A percentile compares a stretch with the other conserved stretches of the same genome.
phyloP scores from a whole-genome alignment of 805 yeast species.

The Metschnikowia corniflorae region DNA sequence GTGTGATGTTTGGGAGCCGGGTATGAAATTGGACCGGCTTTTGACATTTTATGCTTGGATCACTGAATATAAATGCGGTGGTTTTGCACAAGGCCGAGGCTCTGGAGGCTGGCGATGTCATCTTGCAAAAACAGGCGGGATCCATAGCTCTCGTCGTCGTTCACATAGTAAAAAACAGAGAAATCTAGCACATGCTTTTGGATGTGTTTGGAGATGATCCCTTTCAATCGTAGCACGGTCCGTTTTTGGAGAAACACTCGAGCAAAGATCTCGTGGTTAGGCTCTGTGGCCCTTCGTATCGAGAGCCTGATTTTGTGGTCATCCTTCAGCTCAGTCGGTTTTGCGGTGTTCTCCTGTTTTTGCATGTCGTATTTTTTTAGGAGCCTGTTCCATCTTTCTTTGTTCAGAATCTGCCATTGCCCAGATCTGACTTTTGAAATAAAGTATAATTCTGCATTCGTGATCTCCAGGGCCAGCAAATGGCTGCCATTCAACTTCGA shows the following conservation, averaged over 20 bases:
- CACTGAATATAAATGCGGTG: conserved; percentile 23
- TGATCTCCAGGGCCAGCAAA: conserved; percentile 45
- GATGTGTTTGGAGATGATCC: conserved; percentile 22
- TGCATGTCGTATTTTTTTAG: conserved; percentile 26
- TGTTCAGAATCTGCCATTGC: conserved; percentile 18
- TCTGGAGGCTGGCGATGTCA: conserved; percentile 27
- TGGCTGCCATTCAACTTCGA: conserved; percentile 54
- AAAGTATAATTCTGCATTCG: conserved; percentile 67
- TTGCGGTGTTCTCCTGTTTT: neutral
- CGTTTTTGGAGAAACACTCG: conserved; percentile 24
- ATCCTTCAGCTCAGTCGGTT: neutral
- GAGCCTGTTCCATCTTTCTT: conserved; percentile 44
- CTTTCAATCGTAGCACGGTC: conserved; percentile 34
- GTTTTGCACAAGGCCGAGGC: conserved; percentile 19
- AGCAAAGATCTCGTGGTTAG: conserved; percentile 6
- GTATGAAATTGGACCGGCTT: no score
- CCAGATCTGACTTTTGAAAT: conserved; percentile 45
- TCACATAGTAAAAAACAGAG: conserved; percentile 24
- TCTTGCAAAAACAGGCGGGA: conserved; percentile 24
- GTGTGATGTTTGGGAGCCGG: no score
- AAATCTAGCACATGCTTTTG: conserved; percentile 23
- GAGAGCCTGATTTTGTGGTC: conserved; percentile 7
- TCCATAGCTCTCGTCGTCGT: conserved; percentile 15
- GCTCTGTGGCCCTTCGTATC: conserved; percentile 1
- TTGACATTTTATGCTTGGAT: no score